phyloP scores from a whole-genome alignment of 1,284 basidiomycete genomes.

The Tilletia horrida region DNA sequence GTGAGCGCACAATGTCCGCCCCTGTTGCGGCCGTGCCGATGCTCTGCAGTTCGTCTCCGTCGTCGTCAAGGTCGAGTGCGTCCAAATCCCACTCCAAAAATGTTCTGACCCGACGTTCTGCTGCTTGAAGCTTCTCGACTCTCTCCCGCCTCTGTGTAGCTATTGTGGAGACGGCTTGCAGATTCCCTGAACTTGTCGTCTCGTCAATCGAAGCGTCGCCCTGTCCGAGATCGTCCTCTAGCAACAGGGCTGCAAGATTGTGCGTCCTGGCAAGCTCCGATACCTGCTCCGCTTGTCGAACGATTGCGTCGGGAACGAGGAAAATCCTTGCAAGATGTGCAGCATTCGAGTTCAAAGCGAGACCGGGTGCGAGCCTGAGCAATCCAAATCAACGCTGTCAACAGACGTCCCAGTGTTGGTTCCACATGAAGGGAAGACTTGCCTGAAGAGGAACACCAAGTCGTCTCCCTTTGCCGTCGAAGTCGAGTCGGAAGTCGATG shows the following conservation, averaged over 20 bases:
- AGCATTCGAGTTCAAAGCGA: constrained; percentile 6
- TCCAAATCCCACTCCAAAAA: constrained; percentile 15
- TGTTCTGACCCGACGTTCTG: neutral
- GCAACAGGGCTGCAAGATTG: neutral
- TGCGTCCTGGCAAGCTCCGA: neutral
- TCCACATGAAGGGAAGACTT: neutral
- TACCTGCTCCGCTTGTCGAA: constrained; percentile 10
- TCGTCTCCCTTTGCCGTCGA: constrained; percentile 9
- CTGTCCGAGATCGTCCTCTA: neutral
- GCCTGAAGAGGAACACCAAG: constrained; percentile 21
- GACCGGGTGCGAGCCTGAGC: constrained; percentile 1
- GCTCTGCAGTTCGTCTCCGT: too few species aligned
- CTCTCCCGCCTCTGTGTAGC: neutral
- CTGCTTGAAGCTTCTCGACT: constrained; percentile 4
- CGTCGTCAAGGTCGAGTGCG: neutral
- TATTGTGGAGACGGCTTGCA: neutral
- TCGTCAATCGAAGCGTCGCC: neutral
- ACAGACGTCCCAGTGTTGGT: neutral
- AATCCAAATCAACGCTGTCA: neutral
- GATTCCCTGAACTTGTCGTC: neutral
- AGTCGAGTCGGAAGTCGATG: neutral
- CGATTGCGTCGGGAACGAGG: neutral
- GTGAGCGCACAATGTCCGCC: too few species aligned
- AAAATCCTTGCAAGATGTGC: constrained; percentile 5
- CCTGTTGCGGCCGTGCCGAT: too few species aligned